Percentiles rank a stretch among this genome's conserved stretches.
phyloP scores from a whole-genome alignment of 345 rosid genomes.

The Hypericum androsaemum region DNA sequence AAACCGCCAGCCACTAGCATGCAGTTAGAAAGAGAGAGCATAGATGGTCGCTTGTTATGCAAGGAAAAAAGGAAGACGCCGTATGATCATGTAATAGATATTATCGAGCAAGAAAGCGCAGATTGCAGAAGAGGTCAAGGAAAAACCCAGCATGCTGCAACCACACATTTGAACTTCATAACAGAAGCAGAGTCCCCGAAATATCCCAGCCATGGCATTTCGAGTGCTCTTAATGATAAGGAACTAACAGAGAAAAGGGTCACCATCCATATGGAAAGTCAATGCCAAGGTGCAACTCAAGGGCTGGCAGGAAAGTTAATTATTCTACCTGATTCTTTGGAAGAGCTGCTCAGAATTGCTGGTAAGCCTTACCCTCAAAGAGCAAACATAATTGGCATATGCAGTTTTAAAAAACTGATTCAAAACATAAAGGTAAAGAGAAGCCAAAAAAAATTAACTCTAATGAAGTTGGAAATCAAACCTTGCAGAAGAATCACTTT shows the following conservation, averaged over 20 bases:
- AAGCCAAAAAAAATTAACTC: not conserved
- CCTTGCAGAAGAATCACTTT: slow-evolving; percentile 12
- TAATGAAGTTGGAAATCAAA: slow-evolving; percentile 1
- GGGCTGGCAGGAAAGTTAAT: slow-evolving; percentile 44
- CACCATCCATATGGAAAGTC: slow-evolving; percentile 55
- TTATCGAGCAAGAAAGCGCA: slow-evolving; percentile 23
- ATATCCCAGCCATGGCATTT: slow-evolving; percentile 23
- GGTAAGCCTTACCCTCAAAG: slow-evolving; percentile 43
- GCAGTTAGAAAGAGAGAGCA: slow-evolving; percentile 35
- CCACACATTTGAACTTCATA: slow-evolving; percentile 15
- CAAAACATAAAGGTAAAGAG: not conserved
- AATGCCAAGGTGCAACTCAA: slow-evolving; percentile 21
- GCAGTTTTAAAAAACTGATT: not conserved
- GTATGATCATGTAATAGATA: slow-evolving; percentile 46
- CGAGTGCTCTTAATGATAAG: slow-evolving; percentile 14
- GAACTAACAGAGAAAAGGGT: slow-evolving; percentile 50
- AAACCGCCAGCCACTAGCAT: slow-evolving; percentile 44
- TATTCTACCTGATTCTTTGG: slow-evolving; percentile 65
- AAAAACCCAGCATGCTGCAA: not conserved
- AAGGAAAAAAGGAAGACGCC: slow-evolving; percentile 28
- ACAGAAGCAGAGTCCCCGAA: slow-evolving; percentile 15
- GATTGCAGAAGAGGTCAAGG: slow-evolving; percentile 14
- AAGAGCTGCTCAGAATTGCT: slow-evolving; percentile 66
- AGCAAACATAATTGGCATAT: not conserved
- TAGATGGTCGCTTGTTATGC: slow-evolving; percentile 36